Percentiles rank a stretch among this genome's conserved stretches.
phyloP scores from a whole-genome alignment of 176 grass and related monocot genomes.

The Oryza nivara region DNA sequence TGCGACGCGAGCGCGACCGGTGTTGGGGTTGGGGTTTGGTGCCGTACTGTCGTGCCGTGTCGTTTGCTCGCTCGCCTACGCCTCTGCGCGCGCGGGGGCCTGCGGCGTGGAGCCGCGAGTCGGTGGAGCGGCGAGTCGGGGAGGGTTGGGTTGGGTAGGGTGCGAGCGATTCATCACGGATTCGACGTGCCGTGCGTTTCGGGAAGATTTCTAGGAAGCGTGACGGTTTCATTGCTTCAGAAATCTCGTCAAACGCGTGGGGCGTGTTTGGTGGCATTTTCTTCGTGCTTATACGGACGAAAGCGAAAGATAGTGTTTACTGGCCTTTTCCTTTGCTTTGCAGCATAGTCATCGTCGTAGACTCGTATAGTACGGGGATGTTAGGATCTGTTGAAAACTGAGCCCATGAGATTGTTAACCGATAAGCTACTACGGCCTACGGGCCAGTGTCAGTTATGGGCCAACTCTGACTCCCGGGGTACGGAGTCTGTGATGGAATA shows the following conservation, averaged over 20 bases:
- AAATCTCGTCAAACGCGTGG: not conserved
- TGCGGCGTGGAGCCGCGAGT: no score
- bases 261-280: not conserved
- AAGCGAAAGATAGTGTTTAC: not conserved
- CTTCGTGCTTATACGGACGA: not conserved
- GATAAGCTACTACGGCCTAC: no score
- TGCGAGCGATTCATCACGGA: not conserved
- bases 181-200: not conserved
- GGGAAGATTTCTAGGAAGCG: not conserved
- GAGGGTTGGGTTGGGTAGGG: no score
- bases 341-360: not conserved
- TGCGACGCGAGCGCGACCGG: not conserved
- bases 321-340: not conserved
- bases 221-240: not conserved
- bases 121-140: no score
- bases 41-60: not conserved
- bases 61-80: not conserved
- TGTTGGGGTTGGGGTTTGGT: not conserved
- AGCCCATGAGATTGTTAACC: no score
- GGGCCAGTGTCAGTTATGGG: no score
- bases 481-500: no score
- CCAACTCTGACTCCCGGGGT: no score
- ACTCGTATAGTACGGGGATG: no score
- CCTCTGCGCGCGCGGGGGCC: no score
- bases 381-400: no score